These are phyloP conservation scores for Ajuga reptans DNA, from an alignment of 305 asterid species.

Conservation along the genomic window DNA sequence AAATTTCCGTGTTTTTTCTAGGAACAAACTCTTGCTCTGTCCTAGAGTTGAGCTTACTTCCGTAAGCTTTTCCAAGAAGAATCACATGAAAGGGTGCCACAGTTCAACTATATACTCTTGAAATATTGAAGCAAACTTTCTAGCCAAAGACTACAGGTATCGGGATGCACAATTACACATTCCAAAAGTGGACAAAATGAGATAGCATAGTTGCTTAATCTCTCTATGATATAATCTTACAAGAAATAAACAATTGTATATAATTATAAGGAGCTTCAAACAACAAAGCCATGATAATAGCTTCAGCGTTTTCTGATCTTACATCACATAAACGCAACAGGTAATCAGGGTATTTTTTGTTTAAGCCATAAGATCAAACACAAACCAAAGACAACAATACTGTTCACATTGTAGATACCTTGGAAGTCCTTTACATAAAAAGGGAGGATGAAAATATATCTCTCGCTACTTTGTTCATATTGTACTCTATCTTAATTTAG, in stretches of 20 bases:
- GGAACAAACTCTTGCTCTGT: neutral
- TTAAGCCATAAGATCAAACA: neutral
- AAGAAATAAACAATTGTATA: neutral
- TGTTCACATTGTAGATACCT: neutral
- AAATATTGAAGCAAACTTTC: neutral
- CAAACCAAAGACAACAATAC: neutral
- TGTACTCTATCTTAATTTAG: too few species aligned
- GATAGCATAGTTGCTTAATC: conserved; percentile 11
- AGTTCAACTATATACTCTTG: neutral
- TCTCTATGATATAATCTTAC: neutral
- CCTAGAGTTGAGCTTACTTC: neutral
- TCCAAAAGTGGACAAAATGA: neutral
- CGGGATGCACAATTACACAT: neutral
- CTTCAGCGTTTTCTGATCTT: neutral
- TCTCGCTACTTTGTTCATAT: neutral
- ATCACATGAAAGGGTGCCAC: neutral
- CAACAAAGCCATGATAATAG: neutral
- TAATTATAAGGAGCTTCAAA: neutral
- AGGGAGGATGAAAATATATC: neutral
- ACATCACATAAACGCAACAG: neutral
- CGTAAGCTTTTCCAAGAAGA: neutral
- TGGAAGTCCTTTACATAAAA: neutral
- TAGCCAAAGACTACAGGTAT: neutral
- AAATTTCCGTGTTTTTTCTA: neutral
- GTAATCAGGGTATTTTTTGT: neutral